These are phyloP conservation scores for Mortierella sp. DNA, from an alignment of 371 early-diverging fungal species.

Conservation along the genomic window DNA sequence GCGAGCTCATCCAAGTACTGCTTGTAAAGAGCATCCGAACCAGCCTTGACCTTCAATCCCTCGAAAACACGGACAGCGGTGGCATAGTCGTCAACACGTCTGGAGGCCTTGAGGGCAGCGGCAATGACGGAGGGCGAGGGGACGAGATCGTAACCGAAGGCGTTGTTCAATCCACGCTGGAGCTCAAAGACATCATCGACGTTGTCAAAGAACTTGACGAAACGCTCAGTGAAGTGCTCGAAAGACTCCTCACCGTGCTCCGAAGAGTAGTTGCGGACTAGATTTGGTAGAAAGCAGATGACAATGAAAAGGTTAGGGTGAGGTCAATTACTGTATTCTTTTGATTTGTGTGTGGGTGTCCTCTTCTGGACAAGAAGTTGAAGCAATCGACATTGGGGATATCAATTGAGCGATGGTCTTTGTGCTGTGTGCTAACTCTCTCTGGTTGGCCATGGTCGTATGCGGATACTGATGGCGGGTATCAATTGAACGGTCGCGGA, in stretches of 20 bases:
- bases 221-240: slow-evolving; percentile 87
- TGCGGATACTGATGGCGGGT: background rate
- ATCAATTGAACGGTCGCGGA: background rate
- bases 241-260: slow-evolving; percentile 84
- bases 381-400: background rate
- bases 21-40: slow-evolving; percentile 89
- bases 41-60: slow-evolving; percentile 93
- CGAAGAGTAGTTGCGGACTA: slow-evolving; percentile 70
- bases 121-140: slow-evolving; percentile 91
- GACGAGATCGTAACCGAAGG: slow-evolving; percentile 97
- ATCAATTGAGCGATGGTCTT: background rate
- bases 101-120: slow-evolving; percentile 81
- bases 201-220: slow-evolving; percentile 91
- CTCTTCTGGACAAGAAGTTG: background rate
- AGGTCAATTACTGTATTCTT: background rate
- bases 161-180: slow-evolving; percentile 97
- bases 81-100: slow-evolving; percentile 94
- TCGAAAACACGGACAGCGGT: slow-evolving; percentile 96
- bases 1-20: slow-evolving; percentile 91
- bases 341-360: background rate
- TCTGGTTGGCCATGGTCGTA: background rate
- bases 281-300: background rate
- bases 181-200: slow-evolving; percentile 97
- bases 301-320: background rate
- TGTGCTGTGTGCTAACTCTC: background rate